Evolutionary conservation across 495 filamentous ascomycete genomes (phyloP), one percentile per base, ranked within the genome.

Genomic region (Parathielavia hyrcaniae): DNA sequence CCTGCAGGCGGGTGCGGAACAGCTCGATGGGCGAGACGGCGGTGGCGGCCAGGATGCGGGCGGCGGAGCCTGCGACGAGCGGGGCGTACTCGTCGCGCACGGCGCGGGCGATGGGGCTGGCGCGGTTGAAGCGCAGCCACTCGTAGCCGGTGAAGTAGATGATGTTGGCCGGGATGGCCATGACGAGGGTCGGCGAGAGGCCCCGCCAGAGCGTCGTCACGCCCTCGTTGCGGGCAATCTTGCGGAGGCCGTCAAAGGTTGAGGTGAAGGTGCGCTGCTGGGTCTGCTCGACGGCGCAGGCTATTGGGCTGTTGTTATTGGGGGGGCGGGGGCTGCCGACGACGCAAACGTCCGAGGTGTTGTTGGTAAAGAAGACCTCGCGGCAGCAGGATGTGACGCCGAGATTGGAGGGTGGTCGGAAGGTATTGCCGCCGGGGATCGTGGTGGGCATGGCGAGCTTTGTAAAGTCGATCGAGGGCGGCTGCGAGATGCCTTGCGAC

Each of bases 71-170:
- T 17, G 90, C 91, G 11, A 88, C 75, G 4, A 97, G 78, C 1
- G 93, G 90, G 4, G 86, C 83, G 68, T 87, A 91, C 11, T 78
- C 77, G 57, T 89, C 87, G 12, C 78, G 73, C 5, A 89, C 65
- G 26, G 75, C 50, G 34, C 73, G 75, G 48, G 78, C 77, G 59
- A 96, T 79, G 0, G 89, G 91, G 53, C 86, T 90, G 39, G 71
- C 69, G 1, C 77, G 74, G 65, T 86, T 87, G 22, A 74, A 84
- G 14, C 93, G 86, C 58, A 98, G 73, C 84, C 88, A 93, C 65
- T 98, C 93, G 69, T 98, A 98, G n/a, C 92, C 93, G 35, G 93
- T 92, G 64, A 97, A 96, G 72, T 98, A 98, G 58, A 98, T 97
- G 59, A 98, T 91, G 71, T 98, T 98, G 38, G 83, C 90, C 0